Conservation (phyloP, 345 rosid species). For the Dipteronia sinensis region DNA sequence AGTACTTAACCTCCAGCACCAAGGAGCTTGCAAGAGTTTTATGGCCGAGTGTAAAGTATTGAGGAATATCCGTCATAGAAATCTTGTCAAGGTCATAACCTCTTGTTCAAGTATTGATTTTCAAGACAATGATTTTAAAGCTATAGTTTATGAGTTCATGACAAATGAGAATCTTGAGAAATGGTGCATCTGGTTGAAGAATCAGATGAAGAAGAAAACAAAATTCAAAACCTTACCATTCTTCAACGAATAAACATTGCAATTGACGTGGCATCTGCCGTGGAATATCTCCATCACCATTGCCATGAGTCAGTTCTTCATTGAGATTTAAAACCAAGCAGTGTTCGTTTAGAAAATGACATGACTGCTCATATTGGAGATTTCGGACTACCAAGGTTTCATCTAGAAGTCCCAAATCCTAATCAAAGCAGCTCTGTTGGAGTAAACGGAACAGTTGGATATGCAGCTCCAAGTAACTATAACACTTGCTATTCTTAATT, state of each 20-base stretch:
- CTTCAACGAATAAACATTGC: constrained; percentile 18
- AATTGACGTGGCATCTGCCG: not conserved
- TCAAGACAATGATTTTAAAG: constrained; percentile 27
- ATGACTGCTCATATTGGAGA: constrained; percentile 23
- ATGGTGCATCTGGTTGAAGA: not conserved
- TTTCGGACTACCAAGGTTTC: constrained; percentile 22
- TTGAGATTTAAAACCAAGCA: constrained; percentile 21
- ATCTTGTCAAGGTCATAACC: constrained; percentile 20
- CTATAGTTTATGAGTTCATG: constrained; percentile 20
- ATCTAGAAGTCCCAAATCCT: not conserved
- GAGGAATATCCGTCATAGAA: constrained; percentile 24
- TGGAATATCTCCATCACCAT: constrained; percentile 12
- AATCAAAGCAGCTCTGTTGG: constrained; percentile 4
- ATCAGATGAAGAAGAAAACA: not conserved
- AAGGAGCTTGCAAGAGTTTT: constrained; percentile 25
- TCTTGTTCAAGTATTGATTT: constrained; percentile 22
- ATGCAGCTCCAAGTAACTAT: constrained; percentile 18
- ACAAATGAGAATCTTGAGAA: constrained; percentile 29
- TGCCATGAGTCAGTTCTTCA: not conserved
- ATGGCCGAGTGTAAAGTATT: constrained; percentile 22
- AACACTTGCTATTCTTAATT: no score
- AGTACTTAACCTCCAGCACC: constrained; percentile 14
- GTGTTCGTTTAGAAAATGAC: constrained; percentile 15
- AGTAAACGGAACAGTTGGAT: constrained; percentile 16
- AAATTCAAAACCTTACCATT: not conserved